These are phyloP conservation scores for Apiospora malaysiana DNA, from an alignment of 2,329 filamentous ascomycete genomes.

Conservation along the genomic window DNA sequence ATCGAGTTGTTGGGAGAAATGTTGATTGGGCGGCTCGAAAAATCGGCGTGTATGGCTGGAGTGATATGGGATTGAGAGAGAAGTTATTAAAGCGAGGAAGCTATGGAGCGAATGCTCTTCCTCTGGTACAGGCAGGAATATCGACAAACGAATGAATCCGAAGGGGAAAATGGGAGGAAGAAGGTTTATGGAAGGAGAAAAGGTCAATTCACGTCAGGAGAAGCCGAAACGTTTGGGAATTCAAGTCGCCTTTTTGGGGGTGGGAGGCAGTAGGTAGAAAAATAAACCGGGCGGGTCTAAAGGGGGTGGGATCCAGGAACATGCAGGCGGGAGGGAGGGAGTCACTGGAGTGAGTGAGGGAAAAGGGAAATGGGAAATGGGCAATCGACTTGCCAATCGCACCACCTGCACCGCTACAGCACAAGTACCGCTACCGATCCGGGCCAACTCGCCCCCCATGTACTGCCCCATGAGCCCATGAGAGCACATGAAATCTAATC, in stretches of 20 bases:
- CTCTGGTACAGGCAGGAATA: constrained; percentile 38
- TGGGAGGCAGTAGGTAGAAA: constrained; percentile 15
- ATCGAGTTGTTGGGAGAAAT: constrained; percentile 27
- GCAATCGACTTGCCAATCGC: constrained; percentile 1
- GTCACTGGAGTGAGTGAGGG: constrained; percentile 16
- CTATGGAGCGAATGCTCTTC: constrained; percentile 42
- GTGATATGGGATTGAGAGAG: constrained; percentile 23
- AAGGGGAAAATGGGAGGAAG: constrained; percentile 39
- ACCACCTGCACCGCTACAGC: background rate
- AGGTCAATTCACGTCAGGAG: constrained; percentile 41
- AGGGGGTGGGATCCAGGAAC: constrained; percentile 20
- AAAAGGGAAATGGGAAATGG: constrained; percentile 17
- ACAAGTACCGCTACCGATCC: constrained; percentile 3
- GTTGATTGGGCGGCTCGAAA: constrained; percentile 16
- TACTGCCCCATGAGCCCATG: background rate
- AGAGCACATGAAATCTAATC: constrained; percentile 15
- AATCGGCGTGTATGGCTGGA: constrained; percentile 6
- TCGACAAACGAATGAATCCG: constrained; percentile 47
- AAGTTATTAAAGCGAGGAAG: constrained; percentile 43
- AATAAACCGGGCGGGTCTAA: constrained; percentile 19
- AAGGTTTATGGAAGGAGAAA: constrained; percentile 34
- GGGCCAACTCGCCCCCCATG: background rate
- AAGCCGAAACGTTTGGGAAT: constrained; percentile 46
- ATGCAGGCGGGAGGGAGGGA: constrained; percentile 18
- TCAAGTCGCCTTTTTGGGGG: constrained; percentile 25